Conservation (phyloP, 352 stramenopile species). For the Phytophthora parvispora region DNA sequence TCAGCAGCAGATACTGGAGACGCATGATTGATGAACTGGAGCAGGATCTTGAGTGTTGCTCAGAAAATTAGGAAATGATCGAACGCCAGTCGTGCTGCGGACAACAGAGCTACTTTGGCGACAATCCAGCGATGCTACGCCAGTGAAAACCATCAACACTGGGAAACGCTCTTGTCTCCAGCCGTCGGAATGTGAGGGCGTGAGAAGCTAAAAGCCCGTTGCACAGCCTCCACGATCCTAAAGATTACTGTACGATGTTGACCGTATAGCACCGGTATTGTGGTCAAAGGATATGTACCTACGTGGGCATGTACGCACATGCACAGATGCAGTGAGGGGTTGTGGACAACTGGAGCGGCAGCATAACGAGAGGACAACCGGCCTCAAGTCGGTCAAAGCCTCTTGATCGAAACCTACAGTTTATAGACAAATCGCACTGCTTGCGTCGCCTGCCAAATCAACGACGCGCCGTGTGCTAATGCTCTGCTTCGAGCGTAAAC, state of each 20-base stretch:
- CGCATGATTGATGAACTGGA: slow-evolving; percentile 12
- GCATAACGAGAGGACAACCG: background rate
- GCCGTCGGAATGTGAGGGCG: slow-evolving; percentile 1
- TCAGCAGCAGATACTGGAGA: slow-evolving; percentile 9
- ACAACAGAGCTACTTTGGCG: no score
- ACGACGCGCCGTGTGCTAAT: background rate
- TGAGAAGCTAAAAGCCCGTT: background rate
- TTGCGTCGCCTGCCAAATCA: background rate
- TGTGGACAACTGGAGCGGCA: background rate
- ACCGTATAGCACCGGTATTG: no score
- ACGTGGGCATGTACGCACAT: background rate
- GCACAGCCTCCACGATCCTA: background rate
- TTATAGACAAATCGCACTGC: background rate
- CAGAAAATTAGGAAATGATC: slow-evolving; percentile 13
- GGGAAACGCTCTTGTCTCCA: background rate
- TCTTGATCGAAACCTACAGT: background rate
- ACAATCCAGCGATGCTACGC: background rate
- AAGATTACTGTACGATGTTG: background rate
- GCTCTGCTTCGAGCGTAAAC: background rate
- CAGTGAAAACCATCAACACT: background rate
- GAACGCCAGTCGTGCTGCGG: no score
- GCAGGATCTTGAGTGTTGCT: background rate
- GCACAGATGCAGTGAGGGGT: no score
- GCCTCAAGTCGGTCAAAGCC: background rate
- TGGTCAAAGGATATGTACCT: background rate